phyloP scores from a whole-genome alignment of 257 asterid genomes.

The Dorcoceras hygrometricum region DNA sequence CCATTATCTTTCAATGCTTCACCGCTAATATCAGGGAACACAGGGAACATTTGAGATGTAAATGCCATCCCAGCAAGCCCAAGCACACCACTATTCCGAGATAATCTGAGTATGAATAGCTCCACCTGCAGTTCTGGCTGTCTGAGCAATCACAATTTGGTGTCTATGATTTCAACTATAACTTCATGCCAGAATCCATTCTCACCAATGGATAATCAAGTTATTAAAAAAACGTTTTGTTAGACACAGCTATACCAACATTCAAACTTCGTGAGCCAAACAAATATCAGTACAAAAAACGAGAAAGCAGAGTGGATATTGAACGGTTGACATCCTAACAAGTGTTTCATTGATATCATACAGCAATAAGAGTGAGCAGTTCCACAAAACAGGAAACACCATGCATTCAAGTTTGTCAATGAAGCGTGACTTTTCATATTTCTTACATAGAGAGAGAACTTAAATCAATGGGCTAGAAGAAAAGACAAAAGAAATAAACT shows the following conservation, averaged over 20 bases:
- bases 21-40: conserved; percentile 36
- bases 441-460: too few relatives aligned
- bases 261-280: not conserved
- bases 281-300: not conserved
- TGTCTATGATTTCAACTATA: not conserved
- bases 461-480: too few relatives aligned
- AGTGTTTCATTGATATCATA: conserved; percentile 1
- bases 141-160: conserved; percentile 28
- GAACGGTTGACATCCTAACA: not conserved
- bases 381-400: not conserved
- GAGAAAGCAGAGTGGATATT: not conserved
- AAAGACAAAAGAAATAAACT: conserved; percentile 10
- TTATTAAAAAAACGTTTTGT: not conserved
- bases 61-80: conserved; percentile 97
- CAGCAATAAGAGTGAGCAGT: conserved; percentile 9
- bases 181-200: conserved; percentile 12
- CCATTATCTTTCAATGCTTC: conserved; percentile 43
- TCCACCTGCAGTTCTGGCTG: conserved; percentile 66
- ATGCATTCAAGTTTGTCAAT: not conserved
- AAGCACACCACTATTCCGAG: conserved; percentile 86
- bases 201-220: conserved; percentile 7
- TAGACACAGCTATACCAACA: not conserved
- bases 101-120: conserved; percentile 76
- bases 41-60: conserved; percentile 49
- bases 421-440: too few relatives aligned